Conservation (phyloP, 257 asterid genomes). For the Eucommia ulmoides region DNA sequence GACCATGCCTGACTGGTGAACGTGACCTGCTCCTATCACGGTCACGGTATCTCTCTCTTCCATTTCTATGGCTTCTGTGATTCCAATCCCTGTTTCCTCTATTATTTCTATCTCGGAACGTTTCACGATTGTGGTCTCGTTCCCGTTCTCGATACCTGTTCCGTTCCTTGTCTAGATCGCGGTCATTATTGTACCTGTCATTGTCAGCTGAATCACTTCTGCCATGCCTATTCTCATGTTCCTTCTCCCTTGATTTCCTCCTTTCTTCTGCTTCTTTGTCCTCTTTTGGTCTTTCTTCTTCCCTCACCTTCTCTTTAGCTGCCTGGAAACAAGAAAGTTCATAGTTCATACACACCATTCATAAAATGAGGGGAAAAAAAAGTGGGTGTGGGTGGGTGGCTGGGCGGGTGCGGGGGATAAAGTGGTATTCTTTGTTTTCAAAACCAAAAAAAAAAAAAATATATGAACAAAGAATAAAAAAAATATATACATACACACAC, state of each 20-base stretch:
- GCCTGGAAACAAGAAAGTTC: slow-evolving; percentile 34
- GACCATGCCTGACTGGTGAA: slow-evolving; percentile 61
- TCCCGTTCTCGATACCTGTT: slow-evolving; percentile 46
- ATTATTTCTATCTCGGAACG: slow-evolving; percentile 43
- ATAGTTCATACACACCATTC: too few relatives aligned
- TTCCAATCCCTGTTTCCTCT: slow-evolving; percentile 52
- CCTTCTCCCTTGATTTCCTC: slow-evolving; percentile 70
- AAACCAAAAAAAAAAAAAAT: too few relatives aligned
- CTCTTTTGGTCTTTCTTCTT: slow-evolving; percentile 68
- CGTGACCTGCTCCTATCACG: slow-evolving; percentile 75
- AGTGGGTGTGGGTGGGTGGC: too few relatives aligned
- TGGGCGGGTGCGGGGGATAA: too few relatives aligned
- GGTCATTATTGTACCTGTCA: slow-evolving; percentile 56
- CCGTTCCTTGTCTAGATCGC: slow-evolving; percentile 34
- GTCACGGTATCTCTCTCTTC: slow-evolving; percentile 62
- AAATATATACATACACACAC: too few relatives aligned
- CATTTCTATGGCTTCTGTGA: slow-evolving; percentile 43
- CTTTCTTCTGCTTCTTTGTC: slow-evolving; percentile 86
- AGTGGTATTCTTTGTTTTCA: too few relatives aligned
- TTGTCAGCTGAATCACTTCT: slow-evolving; percentile 69
- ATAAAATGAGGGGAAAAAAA: too few relatives aligned
- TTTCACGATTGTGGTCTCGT: slow-evolving; percentile 59
- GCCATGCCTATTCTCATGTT: slow-evolving; percentile 34
- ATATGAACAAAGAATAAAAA: too few relatives aligned
- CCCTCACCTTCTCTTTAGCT: slow-evolving; percentile 71